Base-by-base conservation (phyloP, 2,329 filamentous ascomycete species). In the Cladosporium sp. region DNA sequence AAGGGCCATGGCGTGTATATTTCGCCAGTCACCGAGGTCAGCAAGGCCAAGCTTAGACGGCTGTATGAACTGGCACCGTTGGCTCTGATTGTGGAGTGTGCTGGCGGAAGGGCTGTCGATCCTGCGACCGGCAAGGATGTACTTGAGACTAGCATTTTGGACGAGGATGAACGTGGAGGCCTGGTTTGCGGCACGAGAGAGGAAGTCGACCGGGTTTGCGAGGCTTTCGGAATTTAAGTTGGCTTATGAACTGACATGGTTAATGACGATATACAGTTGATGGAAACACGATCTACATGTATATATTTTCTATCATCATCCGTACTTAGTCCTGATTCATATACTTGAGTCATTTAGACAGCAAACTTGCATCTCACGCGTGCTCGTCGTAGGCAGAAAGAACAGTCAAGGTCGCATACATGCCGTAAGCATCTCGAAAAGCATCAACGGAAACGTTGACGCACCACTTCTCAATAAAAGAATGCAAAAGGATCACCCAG, bases 1-100 rank as follows among this genome's bases (percentile, higher is more conserved):
- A 88, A 89, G 74, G 85, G 86, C 0, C 86, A 89, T 63, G 87
- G 87, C 1, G 73, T 89, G 0, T 89, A 88, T 70, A 71, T 88
- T 1, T 86, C 82, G 1, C 87, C 87, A 0, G 85, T 87, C 5
- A 85, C 85, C 1, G 72, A 68, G 0, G 72, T 72, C 11, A 85
- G 82, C 70, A 79, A 78, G 68, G 84, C 87, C 0, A 89, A 89
- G 79, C 74, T 89, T 66, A 78, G 87, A 37, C 76, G 83, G 7
- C 74, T 89, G 31, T 89, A 86, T 66, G 87, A 89, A 75, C 71
- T 89, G 23, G 82, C 80, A 56, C 87, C 87, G 1, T 74, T 89
- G n/a, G 86, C 86, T 0, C 75, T 89, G 29, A 74, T 89, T 1
- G 69, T 89, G 0, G 87, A 89, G 74, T 87, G 85, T 66, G 86